Evolutionary conservation across 108 stramenopile genomes (phyloP).

Genomic region (Schizochytrium sp.): DNA sequence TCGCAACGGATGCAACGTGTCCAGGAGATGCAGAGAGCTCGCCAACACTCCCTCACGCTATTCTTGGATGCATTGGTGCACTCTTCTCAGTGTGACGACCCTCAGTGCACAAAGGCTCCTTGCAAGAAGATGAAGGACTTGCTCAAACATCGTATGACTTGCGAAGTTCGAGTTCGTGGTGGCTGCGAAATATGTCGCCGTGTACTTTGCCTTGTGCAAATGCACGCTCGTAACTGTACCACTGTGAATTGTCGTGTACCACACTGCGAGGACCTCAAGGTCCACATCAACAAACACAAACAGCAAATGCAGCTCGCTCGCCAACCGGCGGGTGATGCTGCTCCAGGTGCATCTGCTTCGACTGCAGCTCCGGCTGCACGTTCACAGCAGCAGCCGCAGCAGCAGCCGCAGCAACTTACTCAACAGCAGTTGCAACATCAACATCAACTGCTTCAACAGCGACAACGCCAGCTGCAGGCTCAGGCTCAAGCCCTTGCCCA

Average conservation of each 20-base stretch:
- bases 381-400: background rate
- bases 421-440: background rate
- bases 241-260: conserved; percentile 48
- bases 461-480: background rate
- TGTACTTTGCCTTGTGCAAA: conserved; percentile 54
- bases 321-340: background rate
- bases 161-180: conserved; percentile 52
- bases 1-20: conserved; percentile 60
- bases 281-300: conserved; percentile 51
- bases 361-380: background rate
- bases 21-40: conserved; percentile 35
- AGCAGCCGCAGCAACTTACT: background rate
- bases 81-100: conserved; percentile 37
- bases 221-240: conserved; percentile 36
- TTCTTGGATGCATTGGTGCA: conserved; percentile 45
- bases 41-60: conserved; percentile 36
- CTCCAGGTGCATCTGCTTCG: background rate
- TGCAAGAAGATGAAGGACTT: conserved; percentile 61
- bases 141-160: conserved; percentile 47
- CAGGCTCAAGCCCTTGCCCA: background rate
- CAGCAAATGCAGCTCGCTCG: conserved; percentile 3
- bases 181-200: conserved; percentile 60
- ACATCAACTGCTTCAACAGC: background rate
- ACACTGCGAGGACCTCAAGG: conserved; percentile 57
- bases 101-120: conserved; percentile 26